Base-by-base conservation (phyloP, 495 filamentous ascomycete genomes). In the Lophium mytilinum region DNA sequence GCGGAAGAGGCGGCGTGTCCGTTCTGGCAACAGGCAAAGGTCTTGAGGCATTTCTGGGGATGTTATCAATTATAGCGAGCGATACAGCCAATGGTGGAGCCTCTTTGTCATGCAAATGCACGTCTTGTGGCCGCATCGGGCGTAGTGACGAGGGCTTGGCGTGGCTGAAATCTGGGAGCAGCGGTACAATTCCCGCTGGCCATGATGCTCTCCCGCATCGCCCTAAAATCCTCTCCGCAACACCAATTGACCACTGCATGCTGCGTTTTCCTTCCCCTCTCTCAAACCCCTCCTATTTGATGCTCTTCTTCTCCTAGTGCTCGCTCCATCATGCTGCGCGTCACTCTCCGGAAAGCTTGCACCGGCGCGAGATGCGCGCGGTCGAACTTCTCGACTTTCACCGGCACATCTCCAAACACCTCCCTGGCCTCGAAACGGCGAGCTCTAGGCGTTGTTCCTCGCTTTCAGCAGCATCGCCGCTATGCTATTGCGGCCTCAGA, bases 401-500 rank as follows among this genome's bases (percentile, higher is more conserved):
- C 64, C 37, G 45, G 55, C 15, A 46, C 63, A 52, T 41, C 64
- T 9, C 50, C 62, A 11, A 43, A 52, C 61, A 43, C 75, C 37
- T 62, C 73, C 19, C 71, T 70, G 65, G 71, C 57, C 56, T 74
- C 76, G 53, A 66, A 63, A 58, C 77, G 78, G 54, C 73, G 80
- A 19, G 75, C 79, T 21, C 71, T 81, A 37, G 77, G 79, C 57
- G 57, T 79, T 55, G 63, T 77, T 41, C 56, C 73, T 43, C 75
- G 76, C 67, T 57, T 63, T 62, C 48, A 63, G 66, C 62, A 76
- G 76, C 53, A 62, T 65, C 62, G 73, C 30, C 46, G 50, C 49
- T 86, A 86, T 78, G 83, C 83, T 21, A 66, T 78, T 34, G 71
- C 82, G 50, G 78, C 76, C 5, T 78, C 80, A 68, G 75, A 79